phyloP scores from a whole-genome alignment of 2,329 filamentous ascomycete species.

The Neophaeococcomyces aloes region DNA sequence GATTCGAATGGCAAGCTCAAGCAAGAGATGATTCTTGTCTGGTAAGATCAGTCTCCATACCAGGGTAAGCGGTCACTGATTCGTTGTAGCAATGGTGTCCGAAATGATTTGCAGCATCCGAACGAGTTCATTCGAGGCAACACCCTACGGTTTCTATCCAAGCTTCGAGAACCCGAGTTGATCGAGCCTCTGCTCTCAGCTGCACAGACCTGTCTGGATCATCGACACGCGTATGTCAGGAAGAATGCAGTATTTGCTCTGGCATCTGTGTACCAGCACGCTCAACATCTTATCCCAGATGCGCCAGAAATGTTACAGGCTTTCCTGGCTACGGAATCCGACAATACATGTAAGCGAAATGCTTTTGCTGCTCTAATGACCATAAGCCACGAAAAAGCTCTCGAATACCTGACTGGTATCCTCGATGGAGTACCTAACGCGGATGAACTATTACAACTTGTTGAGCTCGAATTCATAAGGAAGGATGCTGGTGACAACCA shows the following conservation, averaged over 20 bases:
- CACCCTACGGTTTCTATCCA: slow-evolving; percentile 94
- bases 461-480: slow-evolving; percentile 92
- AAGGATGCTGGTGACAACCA: slow-evolving; percentile 93
- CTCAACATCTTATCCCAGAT: slow-evolving; percentile 84
- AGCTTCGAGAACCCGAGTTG: slow-evolving; percentile 87
- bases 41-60: slow-evolving; percentile 44
- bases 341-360: slow-evolving; percentile 95
- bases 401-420: slow-evolving; percentile 75
- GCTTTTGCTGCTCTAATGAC: slow-evolving; percentile 83
- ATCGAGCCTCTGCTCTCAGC: slow-evolving; percentile 93
- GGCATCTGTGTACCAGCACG: slow-evolving; percentile 83
- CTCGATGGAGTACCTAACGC: slow-evolving; percentile 92
- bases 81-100: slow-evolving; percentile 73
- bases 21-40: slow-evolving; percentile 99
- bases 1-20: slow-evolving; percentile 89
- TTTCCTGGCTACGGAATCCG: slow-evolving; percentile 83
- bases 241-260: slow-evolving; percentile 97
- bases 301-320: slow-evolving; percentile 81
- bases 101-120: slow-evolving; percentile 90
- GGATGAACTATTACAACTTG: slow-evolving; percentile 84
- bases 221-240: slow-evolving; percentile 92
- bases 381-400: slow-evolving; percentile 86
- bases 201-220: slow-evolving; percentile 81
- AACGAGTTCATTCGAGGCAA: slow-evolving; percentile 98
- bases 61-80: slow-evolving; percentile 1